phyloP scores from a whole-genome alignment of 1,284 basidiomycete genomes.

The Ganoderma leucocontextum region DNA sequence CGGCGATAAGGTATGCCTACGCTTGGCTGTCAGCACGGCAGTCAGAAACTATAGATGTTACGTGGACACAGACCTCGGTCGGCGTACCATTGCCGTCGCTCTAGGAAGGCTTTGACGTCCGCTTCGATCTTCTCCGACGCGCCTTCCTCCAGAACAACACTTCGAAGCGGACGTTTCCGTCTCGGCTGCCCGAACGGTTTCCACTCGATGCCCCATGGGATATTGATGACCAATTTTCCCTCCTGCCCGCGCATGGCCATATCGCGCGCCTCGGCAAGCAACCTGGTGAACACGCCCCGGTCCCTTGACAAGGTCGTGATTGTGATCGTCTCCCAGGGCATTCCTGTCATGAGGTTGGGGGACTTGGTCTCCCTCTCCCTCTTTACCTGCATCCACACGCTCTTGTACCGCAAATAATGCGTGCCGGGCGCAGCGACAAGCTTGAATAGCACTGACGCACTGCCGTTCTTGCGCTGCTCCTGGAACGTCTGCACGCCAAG shows the following conservation, averaged over 20 bases:
- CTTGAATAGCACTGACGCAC: constrained; percentile 87
- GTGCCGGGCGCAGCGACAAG: constrained; percentile 96
- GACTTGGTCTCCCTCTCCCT: constrained; percentile 94
- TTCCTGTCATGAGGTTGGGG: constrained; percentile 90
- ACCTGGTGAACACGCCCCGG: constrained; percentile 79
- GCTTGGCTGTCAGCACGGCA: constrained; percentile 19
- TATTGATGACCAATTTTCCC: constrained; percentile 96
- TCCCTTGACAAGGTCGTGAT: constrained; percentile 93
- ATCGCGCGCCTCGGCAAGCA: constrained; percentile 90
- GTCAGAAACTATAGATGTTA: constrained; percentile 10
- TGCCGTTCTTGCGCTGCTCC: constrained; percentile 90
- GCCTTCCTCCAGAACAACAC: constrained; percentile 90
- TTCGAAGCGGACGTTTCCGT: constrained; percentile 85
- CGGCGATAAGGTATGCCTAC: constrained; percentile 97
- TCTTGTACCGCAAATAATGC: constrained; percentile 91
- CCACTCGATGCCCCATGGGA: constrained; percentile 98
- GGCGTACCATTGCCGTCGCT: constrained; percentile 92
- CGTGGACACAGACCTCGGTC: constrained; percentile 77
- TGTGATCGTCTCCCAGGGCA: constrained; percentile 98
- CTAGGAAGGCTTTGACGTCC: constrained; percentile 88
- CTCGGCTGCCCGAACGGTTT: constrained; percentile 94
- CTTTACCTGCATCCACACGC: constrained; percentile 97
- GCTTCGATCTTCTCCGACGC: constrained; percentile 81
- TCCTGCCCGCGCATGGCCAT: constrained; percentile 88
- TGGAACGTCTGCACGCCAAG: constrained; percentile 94